Conservation (phyloP, 1,284 basidiomycete genomes). For the Rhizoctonia solani region DNA sequence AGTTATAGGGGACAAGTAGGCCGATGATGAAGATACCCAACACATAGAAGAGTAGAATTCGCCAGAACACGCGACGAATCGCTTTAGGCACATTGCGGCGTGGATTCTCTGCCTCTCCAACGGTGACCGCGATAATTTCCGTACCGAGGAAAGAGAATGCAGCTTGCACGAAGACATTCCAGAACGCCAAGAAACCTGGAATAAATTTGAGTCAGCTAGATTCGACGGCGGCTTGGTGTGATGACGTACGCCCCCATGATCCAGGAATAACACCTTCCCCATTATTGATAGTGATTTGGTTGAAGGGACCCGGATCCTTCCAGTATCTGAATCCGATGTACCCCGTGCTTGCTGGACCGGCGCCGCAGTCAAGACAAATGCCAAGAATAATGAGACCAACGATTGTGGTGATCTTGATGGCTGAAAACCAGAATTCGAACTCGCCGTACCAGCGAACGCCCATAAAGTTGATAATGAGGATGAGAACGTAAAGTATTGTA, state of each 20-base stretch:
- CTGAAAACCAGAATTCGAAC: constrained; percentile 60
- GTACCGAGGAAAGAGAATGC: constrained; percentile 75
- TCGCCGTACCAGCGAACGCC: constrained; percentile 50
- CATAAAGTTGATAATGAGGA: constrained; percentile 45
- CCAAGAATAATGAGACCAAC: constrained; percentile 61
- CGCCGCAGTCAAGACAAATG: constrained; percentile 51
- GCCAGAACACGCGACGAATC: constrained; percentile 69
- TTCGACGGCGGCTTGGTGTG: not conserved
- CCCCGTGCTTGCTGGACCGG: constrained; percentile 41
- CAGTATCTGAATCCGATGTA: constrained; percentile 67
- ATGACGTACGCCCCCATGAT: constrained; percentile 39
- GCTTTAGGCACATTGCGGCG: constrained; percentile 65
- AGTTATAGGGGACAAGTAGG: constrained; percentile 42
- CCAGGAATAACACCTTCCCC: constrained; percentile 49
- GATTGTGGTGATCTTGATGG: constrained; percentile 59
- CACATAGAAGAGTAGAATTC: constrained; percentile 66
- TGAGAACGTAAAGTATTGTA: constrained; percentile 54
- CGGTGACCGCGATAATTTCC: constrained; percentile 69
- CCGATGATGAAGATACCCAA: constrained; percentile 61
- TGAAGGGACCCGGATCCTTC: constrained; percentile 75
- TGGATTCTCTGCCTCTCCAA: constrained; percentile 62
- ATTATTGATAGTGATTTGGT: constrained; percentile 32
- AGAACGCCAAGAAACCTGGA: constrained; percentile 48
- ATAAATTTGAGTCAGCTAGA: not conserved
- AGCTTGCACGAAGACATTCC: constrained; percentile 49